Evolutionary conservation across 345 rosid species (phyloP), one percentile per base, ranked within the genome.

Genomic region (Moricandia arvensis): DNA sequence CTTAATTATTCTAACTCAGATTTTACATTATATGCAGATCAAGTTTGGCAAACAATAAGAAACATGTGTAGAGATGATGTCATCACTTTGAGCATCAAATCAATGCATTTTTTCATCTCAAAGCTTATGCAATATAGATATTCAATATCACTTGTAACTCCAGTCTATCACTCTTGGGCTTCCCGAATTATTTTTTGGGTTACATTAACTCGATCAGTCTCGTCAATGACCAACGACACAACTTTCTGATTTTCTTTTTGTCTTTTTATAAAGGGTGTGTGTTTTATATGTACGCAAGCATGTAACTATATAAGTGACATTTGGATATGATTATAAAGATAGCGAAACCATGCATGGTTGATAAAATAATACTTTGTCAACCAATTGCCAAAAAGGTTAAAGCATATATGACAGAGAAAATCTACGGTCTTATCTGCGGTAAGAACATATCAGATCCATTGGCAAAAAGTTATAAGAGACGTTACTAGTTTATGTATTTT

Each of bases 71-170:
- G 65, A 69, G 75, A 69, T 38, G 49, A 75, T n/a, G 63, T 62
- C 64, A 55, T 76, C 70, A 63, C 49, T 37, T 63, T 69, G 59
- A 63, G 70, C 59, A 76, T 76, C 49, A 69, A 76, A 64, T 54
- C 69, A 54, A 13, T 76, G 43, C 65, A 76, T 54, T 76, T 76
- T 54, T 76, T 69, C n/a, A 34, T 69, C 37, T 76, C 80, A 63
- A 76, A 76, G 38, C 51, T 76, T 1, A 55, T 15, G 59, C 75
- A 69, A 13, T 17, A 54, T 5, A 76, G 41, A 76, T 63, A 76
- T 62, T 62, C 75, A 38, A 9, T 69, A 41, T 69, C 80, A 37
- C 8, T 12, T 9, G 10, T 24, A 41, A 63, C 58, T 17, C 70
- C 75, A 69, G 8, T 6, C 7, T 17, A 6, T 35, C 68, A 67